These are phyloP conservation scores for Sphaceloma murrayae DNA, from an alignment of 2,329 filamentous ascomycete species.

Conservation along the genomic window DNA sequence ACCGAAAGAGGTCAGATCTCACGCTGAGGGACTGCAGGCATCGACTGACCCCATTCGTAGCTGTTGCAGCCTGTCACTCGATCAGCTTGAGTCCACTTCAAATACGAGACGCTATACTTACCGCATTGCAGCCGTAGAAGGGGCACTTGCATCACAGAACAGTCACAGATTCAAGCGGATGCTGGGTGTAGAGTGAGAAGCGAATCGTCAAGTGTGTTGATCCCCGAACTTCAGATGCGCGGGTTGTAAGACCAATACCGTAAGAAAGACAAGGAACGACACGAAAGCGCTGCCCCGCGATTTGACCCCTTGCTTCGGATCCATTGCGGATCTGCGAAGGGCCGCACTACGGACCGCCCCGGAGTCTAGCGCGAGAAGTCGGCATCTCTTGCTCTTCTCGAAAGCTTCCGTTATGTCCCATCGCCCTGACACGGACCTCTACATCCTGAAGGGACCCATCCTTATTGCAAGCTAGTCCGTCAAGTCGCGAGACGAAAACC, in stretches of 20 bases:
- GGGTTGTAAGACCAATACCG: too few relatives aligned
- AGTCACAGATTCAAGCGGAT: not conserved
- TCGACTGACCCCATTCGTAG: constrained; percentile 77
- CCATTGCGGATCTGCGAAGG: constrained; percentile 6
- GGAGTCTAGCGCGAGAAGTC: not conserved
- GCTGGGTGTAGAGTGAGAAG: not conserved
- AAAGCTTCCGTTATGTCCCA: not conserved
- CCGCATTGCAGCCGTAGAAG: constrained; percentile 74
- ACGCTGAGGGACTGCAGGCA: not conserved
- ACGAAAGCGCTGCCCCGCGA: constrained; percentile 8
- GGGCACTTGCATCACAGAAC: constrained; percentile 58
- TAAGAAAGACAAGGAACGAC: too few relatives aligned
- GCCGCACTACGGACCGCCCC: constrained; percentile 4
- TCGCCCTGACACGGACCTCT: too few relatives aligned
- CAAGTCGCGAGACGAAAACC: too few relatives aligned
- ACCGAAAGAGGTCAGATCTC: constrained; percentile 26
- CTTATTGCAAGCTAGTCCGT: too few relatives aligned
- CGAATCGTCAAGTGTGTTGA: not conserved
- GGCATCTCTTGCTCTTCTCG: not conserved
- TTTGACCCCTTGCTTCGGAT: constrained; percentile 1
- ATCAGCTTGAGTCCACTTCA: constrained; percentile 16
- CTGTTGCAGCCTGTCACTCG: constrained; percentile 74
- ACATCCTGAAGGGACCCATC: too few relatives aligned
- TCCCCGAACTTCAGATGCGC: too few relatives aligned
- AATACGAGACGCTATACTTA: constrained; percentile 27